Conservation (phyloP, 352 stramenopile genomes). For the Blastocystis sp. region DNA sequence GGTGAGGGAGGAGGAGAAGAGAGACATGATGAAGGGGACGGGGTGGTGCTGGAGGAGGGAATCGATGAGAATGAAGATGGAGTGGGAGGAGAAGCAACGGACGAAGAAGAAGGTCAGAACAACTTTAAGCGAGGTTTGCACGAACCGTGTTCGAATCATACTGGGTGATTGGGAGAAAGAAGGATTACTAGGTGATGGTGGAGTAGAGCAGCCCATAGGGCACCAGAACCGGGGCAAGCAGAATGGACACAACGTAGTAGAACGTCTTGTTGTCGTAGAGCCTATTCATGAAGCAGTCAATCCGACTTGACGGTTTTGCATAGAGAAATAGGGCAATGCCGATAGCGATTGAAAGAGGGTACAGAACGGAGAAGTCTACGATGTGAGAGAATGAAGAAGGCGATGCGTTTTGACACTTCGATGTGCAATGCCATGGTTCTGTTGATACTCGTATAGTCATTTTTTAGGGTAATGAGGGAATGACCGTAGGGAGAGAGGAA, state of each 20-base stretch:
- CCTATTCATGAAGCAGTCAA: not conserved
- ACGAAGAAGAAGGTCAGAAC: not conserved
- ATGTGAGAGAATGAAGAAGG: not conserved
- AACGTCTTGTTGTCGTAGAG: constrained; percentile 53
- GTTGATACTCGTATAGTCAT: constrained; percentile 58
- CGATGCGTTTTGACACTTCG: not conserved
- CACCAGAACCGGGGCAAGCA: constrained; percentile 33
- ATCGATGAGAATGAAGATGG: constrained; percentile 17
- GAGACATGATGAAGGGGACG: constrained; percentile 15
- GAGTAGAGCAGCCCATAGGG: constrained; percentile 8
- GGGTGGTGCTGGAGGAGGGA: not conserved
- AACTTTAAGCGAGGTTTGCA: constrained; percentile 33
- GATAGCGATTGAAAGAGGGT: constrained; percentile 1
- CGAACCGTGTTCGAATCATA: not conserved
- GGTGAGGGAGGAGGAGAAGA: not conserved
- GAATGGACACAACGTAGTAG: constrained; percentile 10
- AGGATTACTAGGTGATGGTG: not conserved
- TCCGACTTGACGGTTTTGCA: constrained; percentile 1
- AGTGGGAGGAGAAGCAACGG: constrained; percentile 15
- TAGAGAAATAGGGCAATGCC: constrained; percentile 18
- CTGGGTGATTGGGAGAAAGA: not conserved
- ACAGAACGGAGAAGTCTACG: constrained; percentile 46
- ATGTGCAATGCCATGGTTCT: constrained; percentile 8
- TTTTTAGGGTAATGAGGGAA: constrained; percentile 41
- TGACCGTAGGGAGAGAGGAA: constrained; percentile 55